phyloP scores from a whole-genome alignment of 805 yeast genomes.

The Allodekkera sacchari region DNA sequence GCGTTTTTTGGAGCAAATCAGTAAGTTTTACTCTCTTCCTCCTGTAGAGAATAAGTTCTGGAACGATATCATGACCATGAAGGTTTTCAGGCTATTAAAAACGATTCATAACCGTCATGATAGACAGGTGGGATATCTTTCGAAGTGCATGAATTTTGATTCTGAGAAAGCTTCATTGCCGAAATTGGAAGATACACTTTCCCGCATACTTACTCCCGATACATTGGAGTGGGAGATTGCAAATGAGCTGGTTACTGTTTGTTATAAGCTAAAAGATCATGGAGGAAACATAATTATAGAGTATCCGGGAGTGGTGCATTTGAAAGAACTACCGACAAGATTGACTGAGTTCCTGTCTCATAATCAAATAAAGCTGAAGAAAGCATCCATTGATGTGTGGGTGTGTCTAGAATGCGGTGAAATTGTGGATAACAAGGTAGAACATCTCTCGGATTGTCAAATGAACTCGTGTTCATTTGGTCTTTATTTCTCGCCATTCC shows the following conservation, averaged over 20 bases:
- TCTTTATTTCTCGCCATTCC: constrained; percentile 20
- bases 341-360: constrained; percentile 37
- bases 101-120: constrained; percentile 23
- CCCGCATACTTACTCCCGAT: constrained; percentile 5
- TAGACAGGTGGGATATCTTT: constrained; percentile 25
- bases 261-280: constrained; percentile 2
- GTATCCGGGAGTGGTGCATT: constrained; percentile 20
- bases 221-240: constrained; percentile 14
- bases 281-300: constrained; percentile 10
- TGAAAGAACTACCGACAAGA: constrained; percentile 19
- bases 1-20: constrained; percentile 3
- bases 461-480: constrained; percentile 14
- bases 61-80: no score
- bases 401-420: constrained; percentile 22
- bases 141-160: constrained; percentile 19
- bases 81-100: constrained; percentile 29
- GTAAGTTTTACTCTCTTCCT: no score
- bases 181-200: constrained; percentile 16
- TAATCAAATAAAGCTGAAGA: constrained; percentile 31
- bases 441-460: constrained; percentile 14
- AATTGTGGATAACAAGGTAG: constrained; percentile 7
- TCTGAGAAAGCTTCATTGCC: constrained; percentile 6
- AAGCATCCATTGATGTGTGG: constrained; percentile 6
- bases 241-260: no score
- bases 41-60: no score